phyloP scores from a whole-genome alignment of 1,139 yeast species.

The Waltiozyma sp. region DNA sequence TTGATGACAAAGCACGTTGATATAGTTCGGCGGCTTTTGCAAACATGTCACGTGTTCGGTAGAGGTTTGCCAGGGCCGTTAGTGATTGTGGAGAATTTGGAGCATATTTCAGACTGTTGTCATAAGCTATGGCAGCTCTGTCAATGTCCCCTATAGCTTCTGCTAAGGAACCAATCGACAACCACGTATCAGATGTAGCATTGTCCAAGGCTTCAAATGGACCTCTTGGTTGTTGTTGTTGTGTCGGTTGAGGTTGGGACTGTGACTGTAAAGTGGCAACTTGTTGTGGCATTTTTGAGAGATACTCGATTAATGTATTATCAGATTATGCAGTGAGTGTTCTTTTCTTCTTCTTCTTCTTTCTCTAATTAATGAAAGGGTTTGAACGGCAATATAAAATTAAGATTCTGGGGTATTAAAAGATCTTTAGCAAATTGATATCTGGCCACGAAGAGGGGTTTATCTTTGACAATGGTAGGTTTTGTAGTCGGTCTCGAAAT shows the following conservation, averaged over 20 bases:
- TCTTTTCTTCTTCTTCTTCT: too few species aligned
- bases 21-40: slow-evolving; percentile 90
- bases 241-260: slow-evolving; percentile 1
- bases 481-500: too few species aligned
- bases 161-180: slow-evolving; percentile 83
- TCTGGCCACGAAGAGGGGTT: too few species aligned
- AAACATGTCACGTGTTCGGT: slow-evolving; percentile 81
- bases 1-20: slow-evolving; percentile 71
- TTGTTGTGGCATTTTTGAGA: neutral
- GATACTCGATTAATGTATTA: neutral
- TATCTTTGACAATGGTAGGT: too few species aligned
- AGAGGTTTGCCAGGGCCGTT: slow-evolving; percentile 77
- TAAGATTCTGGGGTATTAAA: too few species aligned
- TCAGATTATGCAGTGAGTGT: too few species aligned
- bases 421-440: too few species aligned
- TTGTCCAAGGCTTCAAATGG: slow-evolving; percentile 31
- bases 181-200: slow-evolving; percentile 86
- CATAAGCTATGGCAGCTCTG: slow-evolving; percentile 81
- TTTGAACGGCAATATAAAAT: too few species aligned
- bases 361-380: too few species aligned
- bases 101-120: slow-evolving; percentile 77
- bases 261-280: neutral
- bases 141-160: slow-evolving; percentile 85
- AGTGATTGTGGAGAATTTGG: slow-evolving; percentile 81
- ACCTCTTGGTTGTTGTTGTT: slow-evolving; percentile 7